Percentiles rank a stretch among this genome's conserved stretches.
Conservation (phyloP, 1,139 yeast genomes). For the Suhomyces bolitotheri region DNA sequence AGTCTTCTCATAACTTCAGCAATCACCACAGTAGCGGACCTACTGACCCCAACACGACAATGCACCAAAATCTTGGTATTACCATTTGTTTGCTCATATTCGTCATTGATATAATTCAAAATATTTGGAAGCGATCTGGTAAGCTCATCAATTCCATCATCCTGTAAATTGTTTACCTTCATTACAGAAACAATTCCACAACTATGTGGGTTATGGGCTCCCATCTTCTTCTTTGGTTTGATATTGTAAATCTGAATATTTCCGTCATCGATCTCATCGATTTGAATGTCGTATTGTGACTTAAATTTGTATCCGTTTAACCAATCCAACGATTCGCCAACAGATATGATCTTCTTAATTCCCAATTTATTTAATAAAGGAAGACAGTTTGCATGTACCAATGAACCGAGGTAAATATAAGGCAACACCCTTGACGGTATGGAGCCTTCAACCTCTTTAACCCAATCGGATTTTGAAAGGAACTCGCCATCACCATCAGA, state of each 20-base stretch:
- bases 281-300: constrained; percentile 25
- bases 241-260: constrained; percentile 36
- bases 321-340: constrained; percentile 84
- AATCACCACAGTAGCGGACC: constrained; percentile 51
- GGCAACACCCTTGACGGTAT: constrained; percentile 76
- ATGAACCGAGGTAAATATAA: constrained; percentile 82
- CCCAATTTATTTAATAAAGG: constrained; percentile 65
- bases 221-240: constrained; percentile 7
- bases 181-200: constrained; percentile 35
- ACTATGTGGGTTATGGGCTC: constrained; percentile 7
- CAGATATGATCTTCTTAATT: constrained; percentile 75
- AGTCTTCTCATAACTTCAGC: constrained; percentile 50
- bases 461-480: constrained; percentile 31
- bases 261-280: constrained; percentile 30
- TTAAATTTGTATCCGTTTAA: constrained; percentile 34
- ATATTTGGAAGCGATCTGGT: constrained; percentile 37
- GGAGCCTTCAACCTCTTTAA: constrained; percentile 55
- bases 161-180: constrained; percentile 48
- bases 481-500: constrained; percentile 15
- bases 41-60: constrained; percentile 52
- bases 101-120: constrained; percentile 38
- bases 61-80: constrained; percentile 43
- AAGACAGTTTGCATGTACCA: constrained; percentile 76
- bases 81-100: constrained; percentile 28
- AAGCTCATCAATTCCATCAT: constrained; percentile 50